These are phyloP conservation scores for Microbotryomycetes sp. DNA, from an alignment of 1,284 basidiomycete genomes.

Conservation along the genomic window DNA sequence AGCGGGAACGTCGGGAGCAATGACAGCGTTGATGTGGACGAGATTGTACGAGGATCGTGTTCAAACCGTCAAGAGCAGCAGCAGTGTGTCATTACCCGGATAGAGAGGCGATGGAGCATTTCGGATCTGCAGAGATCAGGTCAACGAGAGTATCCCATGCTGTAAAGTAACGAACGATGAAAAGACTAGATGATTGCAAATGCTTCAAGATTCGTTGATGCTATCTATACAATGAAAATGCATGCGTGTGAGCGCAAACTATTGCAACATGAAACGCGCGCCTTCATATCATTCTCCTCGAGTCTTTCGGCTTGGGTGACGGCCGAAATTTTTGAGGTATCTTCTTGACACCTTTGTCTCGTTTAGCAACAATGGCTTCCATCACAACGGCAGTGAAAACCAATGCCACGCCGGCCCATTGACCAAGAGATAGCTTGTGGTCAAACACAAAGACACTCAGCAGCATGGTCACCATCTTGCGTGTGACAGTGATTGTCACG, in stretches of 20 bases:
- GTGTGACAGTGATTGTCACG: conserved; percentile 89
- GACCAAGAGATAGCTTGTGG: conserved; percentile 72
- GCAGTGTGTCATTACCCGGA: background rate
- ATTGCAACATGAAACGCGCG: background rate
- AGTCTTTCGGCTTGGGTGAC: background rate
- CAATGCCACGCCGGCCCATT: conserved; percentile 83
- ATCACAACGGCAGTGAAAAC: conserved; percentile 58
- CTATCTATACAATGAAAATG: too few relatives aligned
- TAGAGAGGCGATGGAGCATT: background rate
- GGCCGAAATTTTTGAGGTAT: background rate
- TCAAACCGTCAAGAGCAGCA: too few relatives aligned
- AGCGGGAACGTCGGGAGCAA: too few relatives aligned
- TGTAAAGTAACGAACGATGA: background rate
- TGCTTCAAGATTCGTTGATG: too few relatives aligned
- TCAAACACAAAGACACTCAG: conserved; percentile 88
- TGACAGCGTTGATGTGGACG: background rate
- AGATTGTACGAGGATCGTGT: too few relatives aligned
- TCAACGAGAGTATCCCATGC: background rate
- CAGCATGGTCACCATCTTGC: conserved; percentile 98
- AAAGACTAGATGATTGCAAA: too few relatives aligned
- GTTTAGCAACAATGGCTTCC: conserved; percentile 14
- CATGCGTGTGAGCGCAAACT: too few relatives aligned
- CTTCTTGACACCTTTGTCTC: background rate
- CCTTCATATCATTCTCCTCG: background rate
- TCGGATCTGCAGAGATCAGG: background rate